Percentiles rank a stretch among this genome's conserved stretches.
phyloP scores from a whole-genome alignment of 73 alveolate species.

The Paramecium caudatum region DNA sequence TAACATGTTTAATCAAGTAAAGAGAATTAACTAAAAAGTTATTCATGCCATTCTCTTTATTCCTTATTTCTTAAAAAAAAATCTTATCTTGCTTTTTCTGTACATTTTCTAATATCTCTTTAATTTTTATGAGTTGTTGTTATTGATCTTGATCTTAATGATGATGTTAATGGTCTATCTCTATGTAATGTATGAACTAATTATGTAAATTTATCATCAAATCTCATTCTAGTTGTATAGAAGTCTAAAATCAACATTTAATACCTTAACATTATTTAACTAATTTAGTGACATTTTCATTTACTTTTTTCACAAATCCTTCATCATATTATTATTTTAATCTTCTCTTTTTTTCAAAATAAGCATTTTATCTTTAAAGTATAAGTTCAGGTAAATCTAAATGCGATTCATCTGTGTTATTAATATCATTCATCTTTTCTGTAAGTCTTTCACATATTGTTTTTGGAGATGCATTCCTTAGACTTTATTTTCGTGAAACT shows the following conservation, averaged over 20 bases:
- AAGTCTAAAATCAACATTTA: not conserved
- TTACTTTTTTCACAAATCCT: not conserved
- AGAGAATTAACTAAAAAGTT: not conserved
- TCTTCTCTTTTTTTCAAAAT: not conserved
- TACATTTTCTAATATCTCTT: not conserved
- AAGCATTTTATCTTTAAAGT: not conserved
- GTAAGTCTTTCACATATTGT: not conserved
- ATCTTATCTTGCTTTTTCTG: not conserved
- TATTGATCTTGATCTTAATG: conserved; percentile 7
- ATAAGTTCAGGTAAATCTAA: conserved; percentile 15
- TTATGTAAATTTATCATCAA: conserved; percentile 20
- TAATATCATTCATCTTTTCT: not conserved
- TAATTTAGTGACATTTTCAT: conserved; percentile 12
- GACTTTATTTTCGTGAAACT: not conserved
- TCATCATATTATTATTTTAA: conserved; percentile 1
- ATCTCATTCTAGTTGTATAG: conserved; percentile 27
- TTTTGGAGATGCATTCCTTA: conserved; percentile 22
- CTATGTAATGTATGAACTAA: not conserved
- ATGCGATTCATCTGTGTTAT: not conserved
- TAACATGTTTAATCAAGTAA: not conserved
- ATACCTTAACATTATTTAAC: conserved; percentile 19
- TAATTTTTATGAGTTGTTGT: not conserved
- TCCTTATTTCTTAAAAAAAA: conserved; percentile 22
- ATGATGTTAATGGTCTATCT: conserved; percentile 21
- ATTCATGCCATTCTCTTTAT: conserved; percentile 23